phyloP scores from a whole-genome alignment of 148 eudicot genomes.

The Rhododendron kiyosumense region DNA sequence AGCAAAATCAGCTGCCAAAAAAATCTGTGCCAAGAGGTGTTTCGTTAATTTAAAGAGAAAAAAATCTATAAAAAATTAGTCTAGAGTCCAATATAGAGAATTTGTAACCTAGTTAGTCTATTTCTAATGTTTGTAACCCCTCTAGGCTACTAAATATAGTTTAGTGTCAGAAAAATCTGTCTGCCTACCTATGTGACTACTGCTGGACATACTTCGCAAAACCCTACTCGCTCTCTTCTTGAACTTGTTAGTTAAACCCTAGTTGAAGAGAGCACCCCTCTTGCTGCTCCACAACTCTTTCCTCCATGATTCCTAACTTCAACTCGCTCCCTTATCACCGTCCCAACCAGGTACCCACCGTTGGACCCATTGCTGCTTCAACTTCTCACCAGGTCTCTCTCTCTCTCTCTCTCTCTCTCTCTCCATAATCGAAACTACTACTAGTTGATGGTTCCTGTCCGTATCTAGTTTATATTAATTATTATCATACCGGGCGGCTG shows the following conservation, averaged over 20 bases:
- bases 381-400: conserved; percentile 5
- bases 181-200: too few relatives aligned
- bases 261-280: neutral
- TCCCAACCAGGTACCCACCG: neutral
- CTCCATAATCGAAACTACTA: too few relatives aligned
- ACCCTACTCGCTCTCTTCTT: neutral
- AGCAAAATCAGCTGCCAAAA: too few relatives aligned
- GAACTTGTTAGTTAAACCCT: neutral
- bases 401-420: neutral
- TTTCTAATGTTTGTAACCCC: too few relatives aligned
- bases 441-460: too few relatives aligned
- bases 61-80: too few relatives aligned
- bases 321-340: conserved; percentile 1
- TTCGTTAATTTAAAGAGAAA: too few relatives aligned
- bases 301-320: conserved; percentile 6
- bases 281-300: neutral
- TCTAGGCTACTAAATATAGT: too few relatives aligned
- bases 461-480: neutral
- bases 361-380: neutral
- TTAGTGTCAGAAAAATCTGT: too few relatives aligned
- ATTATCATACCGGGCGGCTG: neutral
- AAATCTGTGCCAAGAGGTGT: too few relatives aligned
- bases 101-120: too few relatives aligned
- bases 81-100: too few relatives aligned
- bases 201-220: neutral